Percentiles rank a stretch among this genome's conserved stretches.
Evolutionary conservation across 805 yeast genomes (phyloP).

Genomic region (Saturnispora halmiae): DNA sequence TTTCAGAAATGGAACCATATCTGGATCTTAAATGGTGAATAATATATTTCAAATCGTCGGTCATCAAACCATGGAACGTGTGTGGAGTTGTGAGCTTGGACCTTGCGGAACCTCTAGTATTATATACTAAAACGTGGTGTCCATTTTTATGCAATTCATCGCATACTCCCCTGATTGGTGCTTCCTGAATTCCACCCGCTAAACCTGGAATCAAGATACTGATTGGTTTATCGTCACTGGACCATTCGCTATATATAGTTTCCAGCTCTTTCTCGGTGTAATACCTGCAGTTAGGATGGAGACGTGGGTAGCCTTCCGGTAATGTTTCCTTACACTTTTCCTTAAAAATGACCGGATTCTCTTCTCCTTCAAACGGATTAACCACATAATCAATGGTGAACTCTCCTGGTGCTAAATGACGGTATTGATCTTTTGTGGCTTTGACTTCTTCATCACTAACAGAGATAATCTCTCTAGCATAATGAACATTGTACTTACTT

Average conservation of each 20-base stretch:
- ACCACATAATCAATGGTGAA: slow-evolving; percentile 44
- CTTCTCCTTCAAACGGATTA: slow-evolving; percentile 19
- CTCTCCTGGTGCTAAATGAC: slow-evolving; percentile 29
- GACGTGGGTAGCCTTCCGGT: slow-evolving; percentile 46
- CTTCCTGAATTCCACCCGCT: slow-evolving; percentile 75
- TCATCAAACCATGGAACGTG: slow-evolving; percentile 58
- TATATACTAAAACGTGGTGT: slow-evolving; percentile 51
- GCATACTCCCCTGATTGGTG: slow-evolving; percentile 52
- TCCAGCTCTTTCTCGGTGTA: slow-evolving; percentile 38
- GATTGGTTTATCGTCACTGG: slow-evolving; percentile 41
- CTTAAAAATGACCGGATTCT: slow-evolving; percentile 20
- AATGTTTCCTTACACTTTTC: slow-evolving; percentile 31
- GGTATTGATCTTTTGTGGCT: slow-evolving; percentile 10
- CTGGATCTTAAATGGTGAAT: slow-evolving; percentile 39
- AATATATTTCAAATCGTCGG: slow-evolving; percentile 57
- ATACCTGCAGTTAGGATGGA: slow-evolving; percentile 64
- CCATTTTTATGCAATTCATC: slow-evolving; percentile 33
- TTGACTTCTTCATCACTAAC: slow-evolving; percentile 15
- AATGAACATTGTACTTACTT: slow-evolving; percentile 33
- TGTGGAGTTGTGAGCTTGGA: slow-evolving; percentile 63
- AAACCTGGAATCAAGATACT: slow-evolving; percentile 61
- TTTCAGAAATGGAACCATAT: slow-evolving; percentile 36
- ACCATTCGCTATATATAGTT: slow-evolving; percentile 26
- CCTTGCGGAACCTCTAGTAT: slow-evolving; percentile 71
- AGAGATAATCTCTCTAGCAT: slow-evolving; percentile 38